These are phyloP conservation scores for Halophytophthora polymorphica DNA, from an alignment of 352 stramenopile genomes.

Conservation along the genomic window DNA sequence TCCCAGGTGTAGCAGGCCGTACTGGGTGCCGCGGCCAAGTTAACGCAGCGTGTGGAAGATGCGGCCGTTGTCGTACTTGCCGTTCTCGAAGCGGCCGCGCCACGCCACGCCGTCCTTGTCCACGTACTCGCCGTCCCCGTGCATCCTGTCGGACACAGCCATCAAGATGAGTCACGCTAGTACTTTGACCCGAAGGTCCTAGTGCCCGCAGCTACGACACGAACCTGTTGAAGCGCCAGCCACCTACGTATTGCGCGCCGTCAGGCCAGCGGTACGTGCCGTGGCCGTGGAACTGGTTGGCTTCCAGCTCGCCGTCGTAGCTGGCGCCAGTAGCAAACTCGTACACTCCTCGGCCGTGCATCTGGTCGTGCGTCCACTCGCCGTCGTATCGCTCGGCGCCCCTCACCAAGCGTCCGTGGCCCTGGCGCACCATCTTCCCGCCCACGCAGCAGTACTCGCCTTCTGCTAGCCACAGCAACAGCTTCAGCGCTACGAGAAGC, in stretches of 20 bases:
- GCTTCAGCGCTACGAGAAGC: not conserved
- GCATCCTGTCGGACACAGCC: slow-evolving; percentile 54
- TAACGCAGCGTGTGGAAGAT: slow-evolving; percentile 69
- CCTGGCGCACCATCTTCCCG: slow-evolving; percentile 53
- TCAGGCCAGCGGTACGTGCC: slow-evolving; percentile 70
- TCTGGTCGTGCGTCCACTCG: slow-evolving; percentile 59
- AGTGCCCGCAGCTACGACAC: not conserved
- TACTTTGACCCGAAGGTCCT: too few species aligned
- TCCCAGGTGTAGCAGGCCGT: too few species aligned
- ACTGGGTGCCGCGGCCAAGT: too few species aligned
- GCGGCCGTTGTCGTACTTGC: slow-evolving; percentile 82
- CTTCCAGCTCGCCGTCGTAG: slow-evolving; percentile 76
- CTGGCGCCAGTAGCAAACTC: slow-evolving; percentile 60
- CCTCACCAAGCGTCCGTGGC: slow-evolving; percentile 40
- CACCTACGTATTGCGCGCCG: slow-evolving; percentile 56
- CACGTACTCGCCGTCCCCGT: slow-evolving; percentile 63
- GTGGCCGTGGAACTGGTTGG: slow-evolving; percentile 57
- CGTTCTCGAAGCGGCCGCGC: slow-evolving; percentile 70
- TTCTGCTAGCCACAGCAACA: slow-evolving; percentile 16
- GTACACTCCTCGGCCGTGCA: slow-evolving; percentile 67
- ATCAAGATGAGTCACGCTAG: too few species aligned
- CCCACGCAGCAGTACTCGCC: slow-evolving; percentile 37
- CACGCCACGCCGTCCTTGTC: slow-evolving; percentile 77
- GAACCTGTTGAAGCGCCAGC: slow-evolving; percentile 51
- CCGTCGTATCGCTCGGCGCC: slow-evolving; percentile 67